Conservation (phyloP, 495 filamentous ascomycete species). For the Daldinia vernicosa region DNA sequence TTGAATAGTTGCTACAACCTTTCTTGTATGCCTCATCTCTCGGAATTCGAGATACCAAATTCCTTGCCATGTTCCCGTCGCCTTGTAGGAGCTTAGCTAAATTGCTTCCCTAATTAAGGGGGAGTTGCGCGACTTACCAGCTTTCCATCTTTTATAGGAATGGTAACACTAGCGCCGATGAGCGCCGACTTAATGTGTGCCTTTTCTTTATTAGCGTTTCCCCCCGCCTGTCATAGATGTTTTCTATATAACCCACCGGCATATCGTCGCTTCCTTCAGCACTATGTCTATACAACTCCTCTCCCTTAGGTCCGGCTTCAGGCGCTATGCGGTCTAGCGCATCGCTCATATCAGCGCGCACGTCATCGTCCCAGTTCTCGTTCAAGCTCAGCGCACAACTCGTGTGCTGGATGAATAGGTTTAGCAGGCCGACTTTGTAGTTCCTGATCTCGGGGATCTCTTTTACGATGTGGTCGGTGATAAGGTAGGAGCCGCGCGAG, state of each 20-base stretch:
- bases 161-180: conserved; percentile 85
- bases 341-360: conserved; percentile 87
- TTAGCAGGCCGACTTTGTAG: conserved; percentile 87
- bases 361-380: conserved; percentile 79
- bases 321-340: conserved; percentile 89
- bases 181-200: conserved; percentile 93
- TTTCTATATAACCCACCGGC: conserved; percentile 1
- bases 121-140: conserved; percentile 62
- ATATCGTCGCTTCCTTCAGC: conserved; percentile 90
- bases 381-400: conserved; percentile 86
- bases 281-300: conserved; percentile 85
- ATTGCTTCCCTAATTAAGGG: background rate
- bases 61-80: conserved; percentile 73
- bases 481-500: conserved; percentile 85
- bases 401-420: conserved; percentile 92
- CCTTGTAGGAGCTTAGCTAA: conserved; percentile 39
- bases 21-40: conserved; percentile 74
- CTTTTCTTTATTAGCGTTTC: background rate
- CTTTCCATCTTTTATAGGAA: conserved; percentile 88
- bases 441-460: conserved; percentile 76
- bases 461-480: conserved; percentile 75
- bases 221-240: background rate
- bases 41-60: conserved; percentile 97
- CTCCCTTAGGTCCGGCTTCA: conserved; percentile 67
- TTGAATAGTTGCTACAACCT: conserved; percentile 92